These are phyloP conservation scores for Myxozyma geophila DNA, from an alignment of 805 yeast genomes.

Conservation along the genomic window DNA sequence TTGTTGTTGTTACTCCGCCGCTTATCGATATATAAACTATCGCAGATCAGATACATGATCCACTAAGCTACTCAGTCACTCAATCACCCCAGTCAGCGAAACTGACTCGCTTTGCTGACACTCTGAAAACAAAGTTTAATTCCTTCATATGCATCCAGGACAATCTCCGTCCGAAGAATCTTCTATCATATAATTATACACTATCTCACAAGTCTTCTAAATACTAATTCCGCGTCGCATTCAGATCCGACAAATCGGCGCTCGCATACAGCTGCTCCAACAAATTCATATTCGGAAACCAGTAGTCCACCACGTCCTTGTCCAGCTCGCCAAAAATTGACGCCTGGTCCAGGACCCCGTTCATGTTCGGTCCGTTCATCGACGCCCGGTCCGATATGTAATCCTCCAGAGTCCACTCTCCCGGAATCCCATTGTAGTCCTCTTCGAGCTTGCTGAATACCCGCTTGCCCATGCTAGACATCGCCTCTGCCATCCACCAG, in stretches of 20 bases:
- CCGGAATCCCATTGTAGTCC: constrained; percentile 19
- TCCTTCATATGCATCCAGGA: no score
- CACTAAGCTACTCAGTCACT: no score
- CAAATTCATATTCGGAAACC: constrained; percentile 37
- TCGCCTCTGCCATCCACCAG: constrained; percentile 37
- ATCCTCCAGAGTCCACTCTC: constrained; percentile 22
- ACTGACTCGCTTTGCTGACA: no score
- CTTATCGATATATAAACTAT: no score
- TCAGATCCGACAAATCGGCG: constrained; percentile 3
- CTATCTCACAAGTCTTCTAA: background rate
- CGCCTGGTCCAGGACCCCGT: constrained; percentile 38
- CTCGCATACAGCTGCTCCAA: constrained; percentile 18
- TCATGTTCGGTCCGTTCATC: constrained; percentile 11
- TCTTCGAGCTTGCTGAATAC: constrained; percentile 31
- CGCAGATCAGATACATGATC: no score
- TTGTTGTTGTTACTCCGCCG: no score
- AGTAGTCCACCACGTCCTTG: constrained; percentile 36
- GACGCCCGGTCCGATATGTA: constrained; percentile 22
- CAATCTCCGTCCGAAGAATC: background rate
- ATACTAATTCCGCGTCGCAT: background rate
- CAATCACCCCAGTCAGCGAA: no score
- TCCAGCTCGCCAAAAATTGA: constrained; percentile 39
- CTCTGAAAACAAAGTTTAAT: no score
- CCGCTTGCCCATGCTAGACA: constrained; percentile 33
- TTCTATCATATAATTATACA: background rate